Evolutionary conservation across 345 rosid genomes (phyloP), one percentile per base, ranked within the genome.

Genomic region (Hibiscus mutabilis): DNA sequence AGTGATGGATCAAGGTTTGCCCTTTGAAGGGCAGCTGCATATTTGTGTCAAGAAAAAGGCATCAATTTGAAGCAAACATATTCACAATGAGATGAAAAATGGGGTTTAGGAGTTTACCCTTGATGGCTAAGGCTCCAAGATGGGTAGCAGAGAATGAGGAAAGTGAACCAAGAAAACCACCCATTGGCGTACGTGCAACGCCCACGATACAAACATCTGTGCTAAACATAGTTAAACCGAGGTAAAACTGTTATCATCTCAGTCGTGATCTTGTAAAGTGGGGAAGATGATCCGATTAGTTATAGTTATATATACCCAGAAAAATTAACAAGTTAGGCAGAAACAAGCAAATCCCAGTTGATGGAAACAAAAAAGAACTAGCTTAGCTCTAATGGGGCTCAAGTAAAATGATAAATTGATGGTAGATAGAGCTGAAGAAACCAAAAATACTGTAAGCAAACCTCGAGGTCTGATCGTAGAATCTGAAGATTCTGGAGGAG

Each of bases 171-270:
- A 90, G 88, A 76, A 95, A 88, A 68, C 79, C 91, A 29, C 98
- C 99, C 74, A 95, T 80, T 12, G 98, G 97, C 13, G 99, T 92
- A 55, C 96, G 87, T 15, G 97, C 92, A 78, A 91, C 87, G 71
- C 99, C 99, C 74, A 90, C 97, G 70, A 95, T 80, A 79, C 97
- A 95, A 81, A 88, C 97, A 90, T 95, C 99, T 95, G 82, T 51
- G 10, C 13, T 21, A 52, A 31, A 53, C 1, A 66, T 75, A 76
- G 24, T 46, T 18, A 37, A 46, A 18, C 10, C 56, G 6, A 29
- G 51, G 12, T 8, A 16, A 47, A 22, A 42, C 15, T 4, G 16
- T 8, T 37, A 19, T 5, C 42, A 37, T 37, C 42, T 37, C 42
- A 37, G 10, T 37, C 11, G 10, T 37, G 42, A 37, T 37, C 42